Evolutionary conservation across 108 stramenopile species (phyloP).

Genomic region (Skeletonema potamos): DNA sequence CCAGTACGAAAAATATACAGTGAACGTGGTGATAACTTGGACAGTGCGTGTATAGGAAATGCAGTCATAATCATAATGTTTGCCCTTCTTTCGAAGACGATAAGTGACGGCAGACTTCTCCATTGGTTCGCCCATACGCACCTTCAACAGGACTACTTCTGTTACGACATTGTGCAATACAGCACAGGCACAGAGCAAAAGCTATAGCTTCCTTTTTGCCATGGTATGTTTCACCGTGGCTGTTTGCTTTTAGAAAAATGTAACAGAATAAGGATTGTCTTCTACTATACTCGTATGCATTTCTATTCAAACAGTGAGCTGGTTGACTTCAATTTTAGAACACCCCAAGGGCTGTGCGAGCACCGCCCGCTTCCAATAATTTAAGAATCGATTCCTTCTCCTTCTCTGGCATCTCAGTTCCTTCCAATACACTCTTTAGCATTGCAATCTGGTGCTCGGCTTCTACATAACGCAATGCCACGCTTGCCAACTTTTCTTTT

Average conservation of each 20-base stretch:
- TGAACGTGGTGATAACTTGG: slow-evolving; percentile 21
- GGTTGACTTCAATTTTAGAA: slow-evolving; percentile 31
- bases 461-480: slow-evolving; percentile 77
- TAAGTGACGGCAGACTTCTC: not conserved
- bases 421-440: slow-evolving; percentile 56
- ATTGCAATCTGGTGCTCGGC: slow-evolving; percentile 77
- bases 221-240: not conserved
- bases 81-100: slow-evolving; percentile 29
- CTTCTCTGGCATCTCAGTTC: slow-evolving; percentile 59
- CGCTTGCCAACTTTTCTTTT: slow-evolving; percentile 61
- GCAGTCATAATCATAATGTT: not conserved
- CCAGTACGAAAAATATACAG: too few species aligned
- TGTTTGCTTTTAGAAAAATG: too few species aligned
- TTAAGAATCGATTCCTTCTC: slow-evolving; percentile 70
- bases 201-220: not conserved
- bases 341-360: slow-evolving; percentile 70
- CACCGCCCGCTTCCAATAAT: slow-evolving; percentile 82
- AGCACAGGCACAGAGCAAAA: slow-evolving; percentile 8
- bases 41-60: slow-evolving; percentile 43
- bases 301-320: too few species aligned
- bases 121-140: not conserved
- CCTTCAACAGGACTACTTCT: slow-evolving; percentile 35
- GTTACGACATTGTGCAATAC: slow-evolving; percentile 34
- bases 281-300: not conserved
- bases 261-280: too few species aligned